Conservation (phyloP, 75 land plant genomes). For the Sequoiadendron giganteum region DNA sequence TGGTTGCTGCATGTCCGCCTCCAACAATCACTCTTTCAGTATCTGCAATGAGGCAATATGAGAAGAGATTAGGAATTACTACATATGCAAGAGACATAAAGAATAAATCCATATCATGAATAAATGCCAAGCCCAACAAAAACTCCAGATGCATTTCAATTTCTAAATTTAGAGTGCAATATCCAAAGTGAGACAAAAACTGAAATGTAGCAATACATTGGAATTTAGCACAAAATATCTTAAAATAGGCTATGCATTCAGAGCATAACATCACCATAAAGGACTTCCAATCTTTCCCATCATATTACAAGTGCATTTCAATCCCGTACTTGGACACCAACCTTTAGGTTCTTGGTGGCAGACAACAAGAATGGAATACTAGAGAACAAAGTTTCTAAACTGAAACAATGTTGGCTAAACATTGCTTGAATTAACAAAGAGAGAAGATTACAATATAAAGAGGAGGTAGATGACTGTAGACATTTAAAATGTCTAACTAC, state of each 20-base stretch:
- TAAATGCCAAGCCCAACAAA: neutral
- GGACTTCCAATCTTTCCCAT: neutral
- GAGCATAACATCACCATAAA: neutral
- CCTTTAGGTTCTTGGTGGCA: neutral
- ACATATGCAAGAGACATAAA: neutral
- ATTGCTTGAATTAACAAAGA: no score
- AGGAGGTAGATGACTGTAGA: no score
- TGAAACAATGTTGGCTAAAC: no score
- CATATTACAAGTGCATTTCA: neutral
- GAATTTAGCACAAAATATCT: neutral
- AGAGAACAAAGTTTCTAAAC: neutral
- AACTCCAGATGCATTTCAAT: neutral
- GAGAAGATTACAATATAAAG: no score
- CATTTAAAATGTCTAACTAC: no score
- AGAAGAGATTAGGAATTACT: neutral
- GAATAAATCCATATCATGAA: neutral
- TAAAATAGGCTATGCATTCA: neutral
- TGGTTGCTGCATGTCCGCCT: conserved; percentile 95
- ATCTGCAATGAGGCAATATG: conserved; percentile 28
- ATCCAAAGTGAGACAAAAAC: neutral
- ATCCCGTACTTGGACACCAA: neutral
- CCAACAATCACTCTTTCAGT: conserved; percentile 72
- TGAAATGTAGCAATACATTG: neutral
- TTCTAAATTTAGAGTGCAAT: neutral
- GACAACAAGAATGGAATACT: neutral